Conservation (phyloP, 345 rosid species). For the Citrus inodora region DNA sequence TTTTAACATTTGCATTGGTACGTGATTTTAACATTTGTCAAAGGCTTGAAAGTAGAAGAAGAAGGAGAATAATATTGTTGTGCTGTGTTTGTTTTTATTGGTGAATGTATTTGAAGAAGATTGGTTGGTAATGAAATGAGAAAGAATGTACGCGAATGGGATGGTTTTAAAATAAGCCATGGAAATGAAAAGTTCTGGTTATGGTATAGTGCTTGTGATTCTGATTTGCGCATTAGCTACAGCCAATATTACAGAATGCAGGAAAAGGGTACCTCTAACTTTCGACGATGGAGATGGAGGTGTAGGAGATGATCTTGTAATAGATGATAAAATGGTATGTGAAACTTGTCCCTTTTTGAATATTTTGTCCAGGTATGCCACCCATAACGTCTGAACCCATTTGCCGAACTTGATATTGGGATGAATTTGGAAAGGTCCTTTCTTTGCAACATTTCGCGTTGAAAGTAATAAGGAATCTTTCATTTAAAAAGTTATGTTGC, state of each 20-base stretch:
- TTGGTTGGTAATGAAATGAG: constrained; percentile 42
- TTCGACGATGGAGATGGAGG: constrained; percentile 19
- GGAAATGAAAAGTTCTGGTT: constrained; percentile 33
- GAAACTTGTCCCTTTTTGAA: neutral
- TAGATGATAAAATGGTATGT: constrained; percentile 27
- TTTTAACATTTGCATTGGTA: neutral
- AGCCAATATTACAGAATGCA: constrained; percentile 22
- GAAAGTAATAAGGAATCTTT: neutral
- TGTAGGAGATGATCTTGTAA: neutral
- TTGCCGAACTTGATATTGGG: neutral
- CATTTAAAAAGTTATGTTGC: neutral
- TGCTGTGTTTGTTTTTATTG: neutral
- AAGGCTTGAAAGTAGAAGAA: neutral
- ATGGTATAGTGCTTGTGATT: constrained; percentile 25
- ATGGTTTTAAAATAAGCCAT: constrained; percentile 30
- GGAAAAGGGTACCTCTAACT: constrained; percentile 11
- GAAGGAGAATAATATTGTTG: neutral
- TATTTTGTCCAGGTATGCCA: neutral
- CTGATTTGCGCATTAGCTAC: constrained; percentile 31
- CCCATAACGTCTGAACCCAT: neutral
- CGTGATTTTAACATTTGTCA: neutral
- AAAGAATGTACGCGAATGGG: constrained; percentile 31
- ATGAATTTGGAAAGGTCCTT: neutral
- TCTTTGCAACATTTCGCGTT: neutral
- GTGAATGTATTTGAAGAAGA: neutral